Evolutionary conservation across 352 stramenopile species (phyloP).

Genomic region (Globisporangium nodosum): DNA sequence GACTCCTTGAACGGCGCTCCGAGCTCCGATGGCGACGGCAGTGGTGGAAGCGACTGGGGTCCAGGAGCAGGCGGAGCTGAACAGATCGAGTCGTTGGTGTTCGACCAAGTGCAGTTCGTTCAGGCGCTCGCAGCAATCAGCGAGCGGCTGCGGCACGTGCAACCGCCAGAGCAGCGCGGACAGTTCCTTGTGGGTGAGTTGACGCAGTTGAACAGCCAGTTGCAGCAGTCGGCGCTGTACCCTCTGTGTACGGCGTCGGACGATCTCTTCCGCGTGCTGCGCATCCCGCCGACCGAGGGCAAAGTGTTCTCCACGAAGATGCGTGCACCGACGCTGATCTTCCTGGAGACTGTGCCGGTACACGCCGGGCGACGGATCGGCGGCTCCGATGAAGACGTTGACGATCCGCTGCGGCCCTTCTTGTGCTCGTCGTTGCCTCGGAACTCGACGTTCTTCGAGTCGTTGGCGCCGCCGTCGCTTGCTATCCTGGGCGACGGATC

Average conservation of each 20-base stretch:
- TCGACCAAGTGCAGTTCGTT: constrained; percentile 73
- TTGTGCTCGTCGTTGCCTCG: constrained; percentile 41
- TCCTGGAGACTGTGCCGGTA: constrained; percentile 64
- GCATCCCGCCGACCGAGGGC: constrained; percentile 64
- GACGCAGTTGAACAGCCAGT: constrained; percentile 42
- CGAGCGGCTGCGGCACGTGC: constrained; percentile 58
- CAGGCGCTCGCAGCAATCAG: constrained; percentile 67
- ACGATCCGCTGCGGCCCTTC: constrained; percentile 46
- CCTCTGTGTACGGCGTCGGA: constrained; percentile 68
- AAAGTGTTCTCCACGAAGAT: constrained; percentile 87
- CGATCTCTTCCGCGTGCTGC: constrained; percentile 64
- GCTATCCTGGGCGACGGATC: constrained; percentile 7
- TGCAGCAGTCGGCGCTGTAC: constrained; percentile 60
- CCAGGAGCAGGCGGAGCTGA: neutral
- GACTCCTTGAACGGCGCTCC: constrained; percentile 31
- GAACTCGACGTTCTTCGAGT: constrained; percentile 66
- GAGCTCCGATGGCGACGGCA: neutral
- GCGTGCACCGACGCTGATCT: constrained; percentile 71
- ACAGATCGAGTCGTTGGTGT: constrained; percentile 48
- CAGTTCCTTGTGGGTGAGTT: constrained; percentile 45
- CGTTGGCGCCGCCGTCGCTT: constrained; percentile 11
- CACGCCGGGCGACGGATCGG: constrained; percentile 29
- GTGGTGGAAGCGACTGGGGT: constrained; percentile 13
- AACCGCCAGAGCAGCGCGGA: constrained; percentile 44
- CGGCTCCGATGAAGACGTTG: constrained; percentile 14